Base-by-base conservation (phyloP, 1,139 yeast genomes). In the Zygoascus sp. region DNA sequence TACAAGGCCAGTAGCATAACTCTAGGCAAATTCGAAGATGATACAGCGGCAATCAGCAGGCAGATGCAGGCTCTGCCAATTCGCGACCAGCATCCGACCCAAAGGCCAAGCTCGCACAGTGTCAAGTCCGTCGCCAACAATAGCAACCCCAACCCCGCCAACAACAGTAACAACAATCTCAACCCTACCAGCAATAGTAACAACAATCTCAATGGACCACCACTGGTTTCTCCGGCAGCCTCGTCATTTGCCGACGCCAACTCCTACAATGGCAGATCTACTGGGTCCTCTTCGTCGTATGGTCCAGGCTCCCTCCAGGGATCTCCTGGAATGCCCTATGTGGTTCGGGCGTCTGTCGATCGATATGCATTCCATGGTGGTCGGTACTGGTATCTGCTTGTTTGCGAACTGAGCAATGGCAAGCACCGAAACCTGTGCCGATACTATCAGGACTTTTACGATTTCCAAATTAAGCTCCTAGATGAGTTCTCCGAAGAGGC, bases 371-470 rank as follows among this genome's bases (percentile, higher is more conserved):
- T 83, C 53, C 92, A 87, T 52, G 87, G 85, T 51, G 96, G 94
- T 13, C 77, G 95, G 53, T 92, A 88, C 66, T 94, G 95, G 85
- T 92, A 86, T 65, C 75, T 87, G 50, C 79, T 92, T 2, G 74
- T 77, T 34, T 89, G 87, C 34, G 75, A 77, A 49, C 69, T 89
- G 55, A 76, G 83, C 32, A 81, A 82, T 61, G 95, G 95, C 8
- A 74, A 76, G 49, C 68, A 69, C 32, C 75, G 97, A 51, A 78
- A 81, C 52, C 71, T 94, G 54, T 89, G 94, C 66, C 77, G 98
- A 54, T 90, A 79, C 67, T 94, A 94, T 66, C 97, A 92, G 64
- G 98, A 94, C 68, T 94, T 94, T 64, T 92, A 90, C 65, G 96
- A 92, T 66, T 78, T 90, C 61, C 98, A 94, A 64, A 92, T 90